Evolutionary conservation across 108 stramenopile genomes (phyloP), one percentile per base, ranked within the genome.

Genomic region (Nitzschia sp.): DNA sequence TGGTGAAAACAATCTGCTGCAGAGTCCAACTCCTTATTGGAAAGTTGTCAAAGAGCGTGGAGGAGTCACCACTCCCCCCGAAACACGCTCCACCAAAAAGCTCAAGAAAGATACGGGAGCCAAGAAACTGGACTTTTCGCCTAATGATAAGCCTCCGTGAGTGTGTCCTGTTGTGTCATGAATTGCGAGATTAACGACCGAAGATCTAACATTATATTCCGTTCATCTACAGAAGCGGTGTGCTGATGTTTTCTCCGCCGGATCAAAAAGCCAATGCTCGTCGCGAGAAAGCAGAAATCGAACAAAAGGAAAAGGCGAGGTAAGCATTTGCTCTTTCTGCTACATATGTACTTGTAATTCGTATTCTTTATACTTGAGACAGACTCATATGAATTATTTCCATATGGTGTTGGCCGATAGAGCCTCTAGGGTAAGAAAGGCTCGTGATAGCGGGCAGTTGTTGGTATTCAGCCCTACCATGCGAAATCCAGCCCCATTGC

Each of bases 11-110:
- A 46, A 45, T 48, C 4, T 67, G 2, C n/a, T 60, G 41, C 50
- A 48, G 29, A 67, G 66, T 0, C 87, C 87, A 34, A 88, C 84
- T 22, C 87, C 87, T n/a, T 88, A 88, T 60, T 84, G 80, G 77
- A 83, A 83, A 73, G 74, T 85, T 21, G 72, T 75, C 50, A 73
- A 73, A 26, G 80, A 74, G 38, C 77, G 85, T 31, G 80, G 69
- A 23, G 32, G 71, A n/a, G 63, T 60, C 16, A 52, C 54, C 25
- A 84, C 86, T 2, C 85, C 87, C 1, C 69, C 73, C 34, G 8
- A 56, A 33, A 88, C 84, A 19, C 72, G 87, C 45, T 81, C 80
- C 32, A 76, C 81, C 35, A 63, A 45, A 46, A 82, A 82, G 36
- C 63, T 58, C 21, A 64, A 34, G 45, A 67, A 41, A 28, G 30